A percentile compares a stretch with the other conserved stretches of the same genome.
phyloP scores from a whole-genome alignment of 2,329 filamentous ascomycete genomes.

The Epicoccum nigrum region DNA sequence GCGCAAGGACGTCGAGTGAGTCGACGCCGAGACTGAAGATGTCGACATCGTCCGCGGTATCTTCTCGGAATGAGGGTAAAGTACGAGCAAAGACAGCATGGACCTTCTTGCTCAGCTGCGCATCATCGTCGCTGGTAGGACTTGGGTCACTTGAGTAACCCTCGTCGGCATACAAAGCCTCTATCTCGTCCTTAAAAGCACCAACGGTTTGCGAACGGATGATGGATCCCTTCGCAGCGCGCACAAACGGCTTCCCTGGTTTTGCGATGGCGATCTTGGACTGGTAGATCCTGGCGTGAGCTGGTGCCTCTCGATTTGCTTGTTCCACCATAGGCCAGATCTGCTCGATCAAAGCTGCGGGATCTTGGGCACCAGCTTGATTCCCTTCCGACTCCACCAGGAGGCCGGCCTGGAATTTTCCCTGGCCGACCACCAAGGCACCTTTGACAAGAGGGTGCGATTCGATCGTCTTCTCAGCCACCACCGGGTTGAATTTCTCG shows the following conservation, averaged over 20 bases:
- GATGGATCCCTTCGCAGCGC: constrained; percentile 35
- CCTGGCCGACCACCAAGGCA: constrained; percentile 31
- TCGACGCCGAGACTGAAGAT: constrained; percentile 29
- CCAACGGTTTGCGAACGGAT: constrained; percentile 28
- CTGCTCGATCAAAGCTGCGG: constrained; percentile 18
- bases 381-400: constrained; percentile 28
- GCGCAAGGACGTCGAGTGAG: constrained; percentile 21
- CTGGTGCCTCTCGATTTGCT: constrained; percentile 28
- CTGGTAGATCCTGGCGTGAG: constrained; percentile 31
- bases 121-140: not conserved
- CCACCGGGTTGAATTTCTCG: constrained; percentile 37
- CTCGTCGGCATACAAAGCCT: constrained; percentile 24
- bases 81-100: not conserved
- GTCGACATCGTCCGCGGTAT: constrained; percentile 3
- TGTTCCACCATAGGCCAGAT: constrained; percentile 33
- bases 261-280: constrained; percentile 22
- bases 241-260: constrained; percentile 16
- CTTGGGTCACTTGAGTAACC: not conserved
- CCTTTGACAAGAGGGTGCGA: constrained; percentile 14
- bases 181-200: constrained; percentile 32
- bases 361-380: not conserved
- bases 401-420: constrained; percentile 24
- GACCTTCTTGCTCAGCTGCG: not conserved
- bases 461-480: constrained; percentile 24
- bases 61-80: not conserved